phyloP scores from a whole-genome alignment of 2,329 filamentous ascomycete genomes.

The Eurotiales sp. region DNA sequence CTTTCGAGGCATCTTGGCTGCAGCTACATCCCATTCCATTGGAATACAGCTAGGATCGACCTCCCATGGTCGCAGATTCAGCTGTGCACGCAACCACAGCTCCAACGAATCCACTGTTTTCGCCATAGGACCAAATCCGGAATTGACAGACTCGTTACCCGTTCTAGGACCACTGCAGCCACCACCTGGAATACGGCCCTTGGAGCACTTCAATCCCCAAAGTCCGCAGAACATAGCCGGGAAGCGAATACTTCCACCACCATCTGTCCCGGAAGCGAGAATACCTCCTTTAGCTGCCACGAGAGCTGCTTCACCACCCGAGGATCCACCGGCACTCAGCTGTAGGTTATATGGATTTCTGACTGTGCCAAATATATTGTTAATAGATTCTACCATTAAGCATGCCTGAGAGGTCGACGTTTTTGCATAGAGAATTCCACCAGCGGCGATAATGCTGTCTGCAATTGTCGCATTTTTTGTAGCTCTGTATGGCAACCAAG shows the following conservation, averaged over 20 bases:
- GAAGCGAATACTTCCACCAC: slow-evolving; percentile 34
- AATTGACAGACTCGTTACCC: not conserved
- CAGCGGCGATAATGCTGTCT: slow-evolving; percentile 42
- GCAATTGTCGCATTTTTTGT: slow-evolving; percentile 18
- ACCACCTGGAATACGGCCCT: not conserved
- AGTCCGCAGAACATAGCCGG: not conserved
- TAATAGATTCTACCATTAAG: slow-evolving; percentile 44
- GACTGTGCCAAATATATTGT: slow-evolving; percentile 41
- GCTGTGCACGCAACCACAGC: not conserved
- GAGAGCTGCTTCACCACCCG: slow-evolving; percentile 57
- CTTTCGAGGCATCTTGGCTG: not conserved
- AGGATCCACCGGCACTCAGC: slow-evolving; percentile 33
- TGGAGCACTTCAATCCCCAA: not conserved
- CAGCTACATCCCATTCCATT: not conserved
- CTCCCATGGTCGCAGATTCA: not conserved
- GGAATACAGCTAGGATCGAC: not conserved
- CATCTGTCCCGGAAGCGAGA: slow-evolving; percentile 62
- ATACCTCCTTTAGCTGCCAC: slow-evolving; percentile 57
- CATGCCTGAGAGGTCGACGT: slow-evolving; percentile 55
- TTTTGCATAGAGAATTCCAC: slow-evolving; percentile 54
- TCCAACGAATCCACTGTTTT: not conserved
- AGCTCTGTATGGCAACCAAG: not conserved
- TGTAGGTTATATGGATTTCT: slow-evolving; percentile 37
- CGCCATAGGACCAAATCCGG: not conserved
- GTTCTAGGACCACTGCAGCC: not conserved